These are phyloP conservation scores for Neurospora cerealis DNA, from an alignment of 495 filamentous ascomycete species.

Conservation along the genomic window DNA sequence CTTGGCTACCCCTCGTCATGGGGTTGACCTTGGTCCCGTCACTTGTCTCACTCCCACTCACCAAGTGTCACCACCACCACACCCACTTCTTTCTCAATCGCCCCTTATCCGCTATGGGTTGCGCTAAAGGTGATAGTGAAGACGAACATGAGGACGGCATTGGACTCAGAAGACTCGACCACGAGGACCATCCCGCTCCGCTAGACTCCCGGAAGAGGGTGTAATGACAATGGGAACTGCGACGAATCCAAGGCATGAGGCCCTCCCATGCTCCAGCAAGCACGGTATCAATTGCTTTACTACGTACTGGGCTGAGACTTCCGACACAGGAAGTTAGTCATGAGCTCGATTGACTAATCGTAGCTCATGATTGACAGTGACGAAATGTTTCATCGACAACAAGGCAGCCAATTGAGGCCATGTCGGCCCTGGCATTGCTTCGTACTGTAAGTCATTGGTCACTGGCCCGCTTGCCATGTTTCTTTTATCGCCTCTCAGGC, in stretches of 20 bases:
- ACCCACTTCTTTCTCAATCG: not conserved
- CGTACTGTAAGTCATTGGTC: not conserved
- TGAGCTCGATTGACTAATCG: not conserved
- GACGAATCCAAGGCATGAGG: not conserved
- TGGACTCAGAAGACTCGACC: not conserved
- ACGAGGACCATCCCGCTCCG: not conserved
- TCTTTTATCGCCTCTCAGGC: not conserved
- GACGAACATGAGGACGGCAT: not conserved
- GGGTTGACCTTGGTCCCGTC: not conserved
- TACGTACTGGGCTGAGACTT: not conserved
- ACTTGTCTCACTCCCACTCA: slow-evolving; percentile 3
- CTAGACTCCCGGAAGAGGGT: not conserved
- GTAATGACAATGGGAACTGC: not conserved
- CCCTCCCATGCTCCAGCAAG: not conserved
- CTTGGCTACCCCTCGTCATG: slow-evolving; percentile 1
- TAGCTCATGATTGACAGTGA: not conserved
- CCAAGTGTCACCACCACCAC: not conserved
- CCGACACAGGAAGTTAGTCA: not conserved
- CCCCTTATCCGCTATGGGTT: not conserved
- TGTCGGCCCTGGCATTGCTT: not conserved
- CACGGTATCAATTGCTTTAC: not conserved
- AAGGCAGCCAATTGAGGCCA: not conserved
- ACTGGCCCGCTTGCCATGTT: not conserved
- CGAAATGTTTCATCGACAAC: not conserved
- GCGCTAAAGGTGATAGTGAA: not conserved